Conservation (phyloP, 2,329 filamentous ascomycete species). For the Rhinocladiella mackenziei region DNA sequence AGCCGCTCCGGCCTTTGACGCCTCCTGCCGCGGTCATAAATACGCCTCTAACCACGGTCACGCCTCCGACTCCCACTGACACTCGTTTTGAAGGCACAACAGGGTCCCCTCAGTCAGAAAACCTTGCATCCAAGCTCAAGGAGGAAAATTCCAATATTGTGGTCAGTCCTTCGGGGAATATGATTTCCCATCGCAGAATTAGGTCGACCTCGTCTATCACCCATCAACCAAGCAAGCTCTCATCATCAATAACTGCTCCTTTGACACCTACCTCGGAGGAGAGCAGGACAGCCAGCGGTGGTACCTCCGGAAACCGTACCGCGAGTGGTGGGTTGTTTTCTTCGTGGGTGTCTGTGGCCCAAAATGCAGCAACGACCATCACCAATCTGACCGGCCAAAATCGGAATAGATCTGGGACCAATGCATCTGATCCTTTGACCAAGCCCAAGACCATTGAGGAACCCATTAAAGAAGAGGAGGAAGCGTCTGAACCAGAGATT, state of each 20-base stretch:
- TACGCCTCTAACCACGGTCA: conserved; percentile 56
- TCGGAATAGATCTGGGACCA: conserved; percentile 38
- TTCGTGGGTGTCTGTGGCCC: conserved; percentile 84
- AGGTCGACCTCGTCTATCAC: conserved; percentile 52
- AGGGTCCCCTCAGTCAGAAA: conserved; percentile 35
- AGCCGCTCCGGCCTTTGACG: conserved; percentile 25
- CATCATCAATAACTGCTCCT: conserved; percentile 66
- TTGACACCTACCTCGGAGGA: conserved; percentile 75
- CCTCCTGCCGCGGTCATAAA: conserved; percentile 31
- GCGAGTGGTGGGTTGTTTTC: conserved; percentile 68
- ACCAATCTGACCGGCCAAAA: conserved; percentile 58
- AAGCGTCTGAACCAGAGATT: conserved; percentile 36
- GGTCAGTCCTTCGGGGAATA: conserved; percentile 62
- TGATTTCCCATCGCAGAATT: conserved; percentile 67
- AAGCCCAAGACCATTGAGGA: conserved; percentile 32
- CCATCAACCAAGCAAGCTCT: conserved; percentile 78
- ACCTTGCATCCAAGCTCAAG: conserved; percentile 38
- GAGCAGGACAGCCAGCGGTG: conserved; percentile 53
- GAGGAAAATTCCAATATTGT: conserved; percentile 46
- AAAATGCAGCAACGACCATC: conserved; percentile 83
- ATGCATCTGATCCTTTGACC: conserved; percentile 32
- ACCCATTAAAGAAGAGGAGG: conserved; percentile 32
- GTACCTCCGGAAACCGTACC: conserved; percentile 29
- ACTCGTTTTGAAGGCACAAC: conserved; percentile 29
- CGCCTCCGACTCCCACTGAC: conserved; percentile 61